Percentiles rank a stretch among this genome's conserved stretches.
Conservation (phyloP, 1,139 yeast species). For the Pichia sp. region DNA sequence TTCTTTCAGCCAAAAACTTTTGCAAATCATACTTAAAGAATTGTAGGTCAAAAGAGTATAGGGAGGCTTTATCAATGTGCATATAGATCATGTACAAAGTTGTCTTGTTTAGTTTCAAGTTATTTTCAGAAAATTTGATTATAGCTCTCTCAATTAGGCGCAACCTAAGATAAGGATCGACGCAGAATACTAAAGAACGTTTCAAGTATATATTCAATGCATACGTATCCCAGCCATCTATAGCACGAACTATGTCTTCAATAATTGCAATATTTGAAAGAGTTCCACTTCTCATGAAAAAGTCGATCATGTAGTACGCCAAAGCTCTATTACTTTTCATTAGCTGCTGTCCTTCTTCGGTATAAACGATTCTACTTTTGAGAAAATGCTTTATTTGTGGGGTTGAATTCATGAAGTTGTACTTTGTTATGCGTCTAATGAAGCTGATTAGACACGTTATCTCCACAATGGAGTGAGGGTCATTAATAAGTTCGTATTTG, state of each 20-base stretch:
- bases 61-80: background rate
- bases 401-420: conserved; percentile 10
- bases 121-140: background rate
- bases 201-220: conserved; percentile 10
- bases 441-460: background rate
- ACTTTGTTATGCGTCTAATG: conserved; percentile 3
- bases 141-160: conserved; percentile 3
- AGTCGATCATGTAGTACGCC: conserved; percentile 5
- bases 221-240: conserved; percentile 8
- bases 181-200: background rate
- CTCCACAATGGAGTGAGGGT: conserved; percentile 6
- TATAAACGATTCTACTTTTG: conserved; percentile 6
- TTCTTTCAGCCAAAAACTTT: background rate
- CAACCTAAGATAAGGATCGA: background rate
- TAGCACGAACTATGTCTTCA: background rate
- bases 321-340: conserved; percentile 3
- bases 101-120: conserved; percentile 3
- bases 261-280: background rate
- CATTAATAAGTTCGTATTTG: conserved; percentile 9
- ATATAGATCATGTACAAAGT: conserved; percentile 10
- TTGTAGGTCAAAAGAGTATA: background rate
- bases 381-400: conserved; percentile 9
- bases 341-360: background rate
- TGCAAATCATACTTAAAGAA: background rate
- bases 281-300: conserved; percentile 4